Conservation (phyloP, 306 rosid genomes). For the Cicer cuneatum region DNA sequence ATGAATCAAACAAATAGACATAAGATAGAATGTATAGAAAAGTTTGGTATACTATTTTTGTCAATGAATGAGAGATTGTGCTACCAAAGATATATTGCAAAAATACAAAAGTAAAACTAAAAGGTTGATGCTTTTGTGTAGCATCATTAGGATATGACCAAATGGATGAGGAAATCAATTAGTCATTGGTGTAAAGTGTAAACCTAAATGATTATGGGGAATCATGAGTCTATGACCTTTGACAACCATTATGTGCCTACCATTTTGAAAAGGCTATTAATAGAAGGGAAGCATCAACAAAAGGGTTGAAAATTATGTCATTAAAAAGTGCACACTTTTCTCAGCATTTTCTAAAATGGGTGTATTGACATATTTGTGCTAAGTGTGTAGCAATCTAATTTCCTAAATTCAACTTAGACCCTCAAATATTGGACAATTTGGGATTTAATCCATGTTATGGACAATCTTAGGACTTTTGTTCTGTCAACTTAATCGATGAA, state of each 20-base stretch:
- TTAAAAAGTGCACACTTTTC: neutral
- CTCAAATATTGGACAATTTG: no score
- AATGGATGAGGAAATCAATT: neutral
- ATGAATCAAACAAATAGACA: neutral
- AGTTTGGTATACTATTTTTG: conserved; percentile 11
- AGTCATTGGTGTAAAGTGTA: conserved; percentile 15
- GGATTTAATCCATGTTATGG: no score
- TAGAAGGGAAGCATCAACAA: conserved; percentile 5
- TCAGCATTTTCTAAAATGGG: no score
- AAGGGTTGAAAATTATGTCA: conserved; percentile 14
- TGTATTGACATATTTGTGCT: neutral
- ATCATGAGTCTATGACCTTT: conserved; percentile 42
- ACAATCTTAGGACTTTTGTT: no score
- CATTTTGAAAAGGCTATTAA: conserved; percentile 49
- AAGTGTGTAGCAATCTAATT: neutral
- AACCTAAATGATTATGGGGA: conserved; percentile 36
- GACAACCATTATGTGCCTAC: conserved; percentile 32
- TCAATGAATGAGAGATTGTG: conserved; percentile 30
- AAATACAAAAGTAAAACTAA: neutral
- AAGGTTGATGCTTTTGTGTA: neutral
- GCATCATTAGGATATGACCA: neutral
- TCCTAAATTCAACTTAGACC: neutral
- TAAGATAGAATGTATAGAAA: conserved; percentile 23
- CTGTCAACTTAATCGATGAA: no score
- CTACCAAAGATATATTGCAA: conserved; percentile 35